phyloP scores from a whole-genome alignment of 192 early-diverging fungal genomes.

The Umbelopsis sp. region DNA sequence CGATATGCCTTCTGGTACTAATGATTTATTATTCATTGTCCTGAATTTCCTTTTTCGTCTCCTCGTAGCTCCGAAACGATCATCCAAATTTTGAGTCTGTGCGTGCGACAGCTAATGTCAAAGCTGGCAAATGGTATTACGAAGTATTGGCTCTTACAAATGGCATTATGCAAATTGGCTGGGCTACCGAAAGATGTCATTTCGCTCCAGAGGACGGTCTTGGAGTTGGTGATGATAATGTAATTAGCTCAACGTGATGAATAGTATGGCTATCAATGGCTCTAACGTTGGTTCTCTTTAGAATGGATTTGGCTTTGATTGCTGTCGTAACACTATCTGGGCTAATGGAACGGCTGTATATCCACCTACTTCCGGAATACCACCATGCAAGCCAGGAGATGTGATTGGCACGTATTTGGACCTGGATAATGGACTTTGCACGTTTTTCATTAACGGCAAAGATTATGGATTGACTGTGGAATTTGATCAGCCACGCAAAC shows the following conservation, averaged over 20 bases:
- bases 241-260: constrained; percentile 31
- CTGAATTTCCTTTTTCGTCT: background rate
- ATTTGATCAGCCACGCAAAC: constrained; percentile 42
- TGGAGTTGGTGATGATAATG: constrained; percentile 70
- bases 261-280: background rate
- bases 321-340: constrained; percentile 74
- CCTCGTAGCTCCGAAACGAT: constrained; percentile 67
- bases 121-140: constrained; percentile 69
- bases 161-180: constrained; percentile 86
- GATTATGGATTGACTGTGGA: constrained; percentile 65
- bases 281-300: constrained; percentile 19
- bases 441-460: constrained; percentile 70
- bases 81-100: constrained; percentile 80
- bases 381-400: constrained; percentile 59
- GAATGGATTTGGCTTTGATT: constrained; percentile 80
- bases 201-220: constrained; percentile 81
- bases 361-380: constrained; percentile 47
- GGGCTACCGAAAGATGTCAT: constrained; percentile 62
- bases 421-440: constrained; percentile 61
- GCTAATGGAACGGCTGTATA: constrained; percentile 48
- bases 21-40: background rate
- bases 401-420: constrained; percentile 60
- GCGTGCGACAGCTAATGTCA: constrained; percentile 56
- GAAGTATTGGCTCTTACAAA: constrained; percentile 66
- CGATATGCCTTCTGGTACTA: background rate